These are phyloP conservation scores for Eragrostis curvula DNA, from an alignment of 176 grass and related monocot genomes.

Conservation along the genomic window DNA sequence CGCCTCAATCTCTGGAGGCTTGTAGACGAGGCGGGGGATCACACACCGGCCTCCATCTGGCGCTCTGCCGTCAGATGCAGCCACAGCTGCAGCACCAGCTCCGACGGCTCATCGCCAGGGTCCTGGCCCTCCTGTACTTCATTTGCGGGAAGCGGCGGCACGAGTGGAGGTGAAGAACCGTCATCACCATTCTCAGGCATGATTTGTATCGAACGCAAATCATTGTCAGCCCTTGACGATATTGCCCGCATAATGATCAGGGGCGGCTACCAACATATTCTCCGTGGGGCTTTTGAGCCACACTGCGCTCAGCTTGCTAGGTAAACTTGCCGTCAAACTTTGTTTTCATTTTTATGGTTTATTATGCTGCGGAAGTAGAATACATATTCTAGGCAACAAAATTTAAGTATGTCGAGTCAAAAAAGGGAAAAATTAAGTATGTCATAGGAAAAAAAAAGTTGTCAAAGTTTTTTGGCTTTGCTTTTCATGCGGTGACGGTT, in stretches of 20 bases:
- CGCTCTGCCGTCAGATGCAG: neutral
- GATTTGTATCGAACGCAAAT: neutral
- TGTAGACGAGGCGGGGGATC: neutral
- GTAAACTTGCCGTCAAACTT: neutral
- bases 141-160: no score
- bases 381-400: no score
- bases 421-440: no score
- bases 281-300: neutral
- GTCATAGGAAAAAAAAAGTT: no score
- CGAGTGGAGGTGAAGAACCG: no score
- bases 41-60: constrained; percentile 15
- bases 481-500: no score
- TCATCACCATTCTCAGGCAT: neutral
- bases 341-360: no score
- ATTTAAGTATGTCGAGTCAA: no score
- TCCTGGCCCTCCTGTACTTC: no score
- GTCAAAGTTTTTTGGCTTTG: no score
- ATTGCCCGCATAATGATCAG: constrained; percentile 22
- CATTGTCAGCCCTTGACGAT: neutral
- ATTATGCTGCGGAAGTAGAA: no score
- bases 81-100: neutral
- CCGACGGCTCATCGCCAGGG: no score
- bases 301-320: neutral
- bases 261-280: neutral
- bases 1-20: constrained; percentile 4